Evolutionary conservation across 805 yeast genomes (phyloP).

Genomic region (Limtongia smithiae): DNA sequence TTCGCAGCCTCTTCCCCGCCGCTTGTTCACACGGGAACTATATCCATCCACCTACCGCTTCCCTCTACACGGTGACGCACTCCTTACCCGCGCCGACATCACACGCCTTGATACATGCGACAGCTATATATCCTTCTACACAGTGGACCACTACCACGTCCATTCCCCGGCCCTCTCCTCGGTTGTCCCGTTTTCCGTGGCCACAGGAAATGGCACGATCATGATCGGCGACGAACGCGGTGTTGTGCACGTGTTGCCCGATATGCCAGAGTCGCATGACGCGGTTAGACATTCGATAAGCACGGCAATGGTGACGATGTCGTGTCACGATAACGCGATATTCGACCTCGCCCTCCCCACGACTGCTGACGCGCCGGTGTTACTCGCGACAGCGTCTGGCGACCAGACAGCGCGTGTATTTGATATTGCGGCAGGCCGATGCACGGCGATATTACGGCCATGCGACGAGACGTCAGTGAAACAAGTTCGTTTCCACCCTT

Average conservation of each 20-base stretch:
- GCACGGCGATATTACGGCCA: slow-evolving; percentile 11
- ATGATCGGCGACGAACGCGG: slow-evolving; percentile 24
- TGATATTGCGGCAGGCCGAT: slow-evolving; percentile 12
- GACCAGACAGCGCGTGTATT: slow-evolving; percentile 25
- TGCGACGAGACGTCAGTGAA: slow-evolving; percentile 12
- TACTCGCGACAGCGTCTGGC: slow-evolving; percentile 21
- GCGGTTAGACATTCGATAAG: too few relatives aligned
- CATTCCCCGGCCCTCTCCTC: too few relatives aligned
- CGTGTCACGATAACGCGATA: slow-evolving; percentile 22
- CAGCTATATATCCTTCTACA: too few relatives aligned
- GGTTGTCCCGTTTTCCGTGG: slow-evolving; percentile 13
- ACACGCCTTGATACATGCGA: too few relatives aligned
- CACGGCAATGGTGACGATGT: slow-evolving; percentile 1
- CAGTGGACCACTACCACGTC: too few relatives aligned
- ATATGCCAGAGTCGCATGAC: too few relatives aligned
- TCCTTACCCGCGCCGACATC: too few relatives aligned
- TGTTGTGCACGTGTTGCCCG: slow-evolving; percentile 15
- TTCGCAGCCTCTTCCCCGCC: too few relatives aligned
- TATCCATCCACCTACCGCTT: too few relatives aligned
- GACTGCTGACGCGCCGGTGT: slow-evolving; percentile 1
- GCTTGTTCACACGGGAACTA: too few relatives aligned
- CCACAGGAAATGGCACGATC: slow-evolving; percentile 6
- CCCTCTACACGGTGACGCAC: too few relatives aligned
- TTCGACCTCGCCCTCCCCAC: slow-evolving; percentile 21
- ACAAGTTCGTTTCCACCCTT: slow-evolving; percentile 19